phyloP scores from a whole-genome alignment of 495 filamentous ascomycete genomes.

The Penicillium angulare region DNA sequence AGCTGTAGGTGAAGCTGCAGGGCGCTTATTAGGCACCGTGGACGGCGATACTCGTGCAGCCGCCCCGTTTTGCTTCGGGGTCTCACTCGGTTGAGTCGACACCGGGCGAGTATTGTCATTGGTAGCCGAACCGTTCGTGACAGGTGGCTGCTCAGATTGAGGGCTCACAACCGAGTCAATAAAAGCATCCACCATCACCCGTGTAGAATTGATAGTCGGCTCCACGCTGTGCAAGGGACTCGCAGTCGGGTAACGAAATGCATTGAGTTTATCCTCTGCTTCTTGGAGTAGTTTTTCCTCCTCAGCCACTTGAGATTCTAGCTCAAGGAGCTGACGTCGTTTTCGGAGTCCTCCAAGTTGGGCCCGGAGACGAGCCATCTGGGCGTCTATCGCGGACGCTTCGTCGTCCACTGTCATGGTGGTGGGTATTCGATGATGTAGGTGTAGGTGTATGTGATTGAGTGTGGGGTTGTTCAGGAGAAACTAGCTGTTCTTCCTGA shows the following conservation, averaged over 20 bases:
- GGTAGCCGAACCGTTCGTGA: not conserved
- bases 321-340: not conserved
- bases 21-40: too few species aligned
- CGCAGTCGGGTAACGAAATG: not conserved
- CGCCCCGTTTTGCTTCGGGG: not conserved
- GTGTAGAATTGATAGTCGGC: not conserved
- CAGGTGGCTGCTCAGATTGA: not conserved
- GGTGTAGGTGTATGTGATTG: not conserved
- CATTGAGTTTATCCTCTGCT: not conserved
- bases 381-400: not conserved
- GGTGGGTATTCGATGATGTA: not conserved
- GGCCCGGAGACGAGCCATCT: not conserved
- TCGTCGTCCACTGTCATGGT: not conserved
- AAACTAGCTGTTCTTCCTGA: too few species aligned
- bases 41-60: not conserved
- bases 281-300: constrained; percentile 1
- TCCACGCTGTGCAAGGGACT: too few species aligned
- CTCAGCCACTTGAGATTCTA: not conserved
- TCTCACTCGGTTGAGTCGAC: not conserved
- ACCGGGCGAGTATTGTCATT: too few species aligned
- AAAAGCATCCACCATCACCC: not conserved
- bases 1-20: not conserved
- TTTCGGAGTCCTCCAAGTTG: not conserved
- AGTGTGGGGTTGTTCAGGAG: not conserved
- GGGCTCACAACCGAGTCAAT: not conserved